A percentile compares a stretch with the other conserved stretches of the same genome.
Evolutionary conservation across 2,329 filamentous ascomycete genomes (phyloP).

Genomic region (Ascochyta clinopodiicola): DNA sequence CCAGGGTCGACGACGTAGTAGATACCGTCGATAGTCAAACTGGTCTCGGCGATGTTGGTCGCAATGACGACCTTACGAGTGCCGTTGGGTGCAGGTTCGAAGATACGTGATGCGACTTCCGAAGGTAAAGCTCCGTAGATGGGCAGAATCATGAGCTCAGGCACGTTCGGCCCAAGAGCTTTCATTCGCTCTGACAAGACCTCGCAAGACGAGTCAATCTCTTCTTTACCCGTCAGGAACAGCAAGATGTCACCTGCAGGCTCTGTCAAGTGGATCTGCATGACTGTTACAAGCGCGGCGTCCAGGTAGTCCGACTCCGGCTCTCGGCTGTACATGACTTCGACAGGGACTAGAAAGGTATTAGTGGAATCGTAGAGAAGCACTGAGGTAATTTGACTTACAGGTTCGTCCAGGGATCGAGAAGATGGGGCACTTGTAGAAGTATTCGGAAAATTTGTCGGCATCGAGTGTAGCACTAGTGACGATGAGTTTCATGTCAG

Average conservation of each 20-base stretch:
- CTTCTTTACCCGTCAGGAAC: slow-evolving; percentile 96
- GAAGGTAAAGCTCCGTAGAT: slow-evolving; percentile 95
- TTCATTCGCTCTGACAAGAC: slow-evolving; percentile 97
- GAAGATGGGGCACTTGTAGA: slow-evolving; percentile 94
- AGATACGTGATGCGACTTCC: slow-evolving; percentile 93
- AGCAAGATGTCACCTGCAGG: slow-evolving; percentile 93
- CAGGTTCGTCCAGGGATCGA: slow-evolving; percentile 92
- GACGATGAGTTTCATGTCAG: slow-evolving; percentile 97
- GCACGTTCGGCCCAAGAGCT: slow-evolving; percentile 85
- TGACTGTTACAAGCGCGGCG: slow-evolving; percentile 90
- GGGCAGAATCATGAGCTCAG: slow-evolving; percentile 88
- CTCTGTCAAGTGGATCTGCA: slow-evolving; percentile 97
- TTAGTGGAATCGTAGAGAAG: background rate
- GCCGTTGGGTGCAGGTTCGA: slow-evolving; percentile 87
- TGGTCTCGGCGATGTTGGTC: slow-evolving; percentile 97
- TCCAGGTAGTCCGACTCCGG: slow-evolving; percentile 96
- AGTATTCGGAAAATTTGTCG: slow-evolving; percentile 96
- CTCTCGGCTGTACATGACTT: slow-evolving; percentile 93
- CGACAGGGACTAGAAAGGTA: slow-evolving; percentile 69
- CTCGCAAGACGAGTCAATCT: slow-evolving; percentile 95
- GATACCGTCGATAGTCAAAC: slow-evolving; percentile 96
- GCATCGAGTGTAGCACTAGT: slow-evolving; percentile 98
- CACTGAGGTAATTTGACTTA: background rate
- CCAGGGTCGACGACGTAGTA: slow-evolving; percentile 97
- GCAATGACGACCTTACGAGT: slow-evolving; percentile 94